Evolutionary conservation across 768 basidiomycete species (phyloP).

Genomic region (Kwoniella dendrophila): DNA sequence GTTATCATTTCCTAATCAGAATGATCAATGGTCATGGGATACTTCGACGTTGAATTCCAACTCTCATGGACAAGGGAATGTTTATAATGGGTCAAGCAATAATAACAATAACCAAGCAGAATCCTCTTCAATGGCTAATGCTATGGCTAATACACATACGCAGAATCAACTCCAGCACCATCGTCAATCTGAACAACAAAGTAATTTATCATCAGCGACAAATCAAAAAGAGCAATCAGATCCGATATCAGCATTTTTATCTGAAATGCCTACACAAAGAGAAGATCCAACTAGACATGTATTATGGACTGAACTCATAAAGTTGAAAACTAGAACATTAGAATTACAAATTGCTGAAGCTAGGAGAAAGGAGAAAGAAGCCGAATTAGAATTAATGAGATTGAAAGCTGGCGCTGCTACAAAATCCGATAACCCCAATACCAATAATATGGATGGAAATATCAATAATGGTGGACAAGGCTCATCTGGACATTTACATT

Average conservation of each 20-base stretch:
- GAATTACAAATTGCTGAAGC: conserved; percentile 53
- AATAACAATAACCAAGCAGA: background rate
- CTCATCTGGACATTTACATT: no score
- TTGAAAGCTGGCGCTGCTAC: conserved; percentile 28
- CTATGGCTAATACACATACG: background rate
- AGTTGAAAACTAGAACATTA: conserved; percentile 37
- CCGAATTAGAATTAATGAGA: conserved; percentile 44
- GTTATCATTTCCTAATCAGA: conserved; percentile 16
- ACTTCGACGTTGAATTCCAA: background rate
- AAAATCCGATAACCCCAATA: background rate
- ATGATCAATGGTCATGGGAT: background rate
- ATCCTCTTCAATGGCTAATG: background rate
- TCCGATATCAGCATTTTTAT: conserved; percentile 25
- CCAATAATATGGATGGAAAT: no score
- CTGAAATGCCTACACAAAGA: conserved; percentile 34
- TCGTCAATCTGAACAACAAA: background rate
- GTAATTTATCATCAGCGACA: background rate
- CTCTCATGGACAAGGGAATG: background rate
- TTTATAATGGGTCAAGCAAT: background rate
- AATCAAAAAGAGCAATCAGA: background rate
- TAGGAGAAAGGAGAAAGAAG: conserved; percentile 47
- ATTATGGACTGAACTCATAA: conserved; percentile 44
- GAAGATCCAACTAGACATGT: conserved; percentile 40
- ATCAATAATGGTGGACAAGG: no score
- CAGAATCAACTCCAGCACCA: background rate